Percentiles rank a stretch among this genome's conserved stretches.
Conservation (phyloP, 306 rosid species). For the Rosa lucieae region DNA sequence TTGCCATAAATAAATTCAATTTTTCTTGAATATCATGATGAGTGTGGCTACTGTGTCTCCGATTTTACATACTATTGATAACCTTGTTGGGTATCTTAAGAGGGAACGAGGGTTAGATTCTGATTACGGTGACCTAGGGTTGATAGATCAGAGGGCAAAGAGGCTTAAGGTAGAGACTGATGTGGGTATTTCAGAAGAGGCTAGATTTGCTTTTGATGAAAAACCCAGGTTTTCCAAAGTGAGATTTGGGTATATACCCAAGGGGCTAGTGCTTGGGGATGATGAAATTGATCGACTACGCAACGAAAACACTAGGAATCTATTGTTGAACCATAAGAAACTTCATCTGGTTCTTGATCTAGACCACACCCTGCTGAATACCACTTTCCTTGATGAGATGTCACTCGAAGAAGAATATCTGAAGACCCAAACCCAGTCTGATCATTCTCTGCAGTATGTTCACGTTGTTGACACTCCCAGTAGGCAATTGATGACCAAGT, state of each 20-base stretch:
- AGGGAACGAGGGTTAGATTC: not conserved
- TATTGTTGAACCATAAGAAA: too few species aligned
- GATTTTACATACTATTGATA: too few species aligned
- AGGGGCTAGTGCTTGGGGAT: conserved; percentile 67
- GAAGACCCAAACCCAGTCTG: not conserved
- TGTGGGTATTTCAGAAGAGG: too few species aligned
- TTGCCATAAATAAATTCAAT: not conserved
- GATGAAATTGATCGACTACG: conserved; percentile 37
- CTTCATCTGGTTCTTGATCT: conserved; percentile 31
- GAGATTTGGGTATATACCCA: conserved; percentile 72
- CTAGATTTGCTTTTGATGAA: too few species aligned
- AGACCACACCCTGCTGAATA: conserved; percentile 44
- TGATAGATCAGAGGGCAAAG: not conserved
- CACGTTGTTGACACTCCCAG: not conserved
- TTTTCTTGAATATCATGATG: too few species aligned
- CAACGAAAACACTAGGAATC: too few species aligned
- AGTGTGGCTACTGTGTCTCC: not conserved
- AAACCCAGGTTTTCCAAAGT: conserved; percentile 40
- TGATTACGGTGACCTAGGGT: not conserved
- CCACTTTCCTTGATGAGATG: conserved; percentile 36
- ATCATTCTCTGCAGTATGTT: not conserved
- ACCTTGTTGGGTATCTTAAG: not conserved
- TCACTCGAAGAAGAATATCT: not conserved
- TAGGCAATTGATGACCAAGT: not conserved
- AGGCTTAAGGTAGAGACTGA: conserved; percentile 5